Conservation (phyloP, 176 grass and related monocot species). For the Rhynchospora breviuscula region DNA sequence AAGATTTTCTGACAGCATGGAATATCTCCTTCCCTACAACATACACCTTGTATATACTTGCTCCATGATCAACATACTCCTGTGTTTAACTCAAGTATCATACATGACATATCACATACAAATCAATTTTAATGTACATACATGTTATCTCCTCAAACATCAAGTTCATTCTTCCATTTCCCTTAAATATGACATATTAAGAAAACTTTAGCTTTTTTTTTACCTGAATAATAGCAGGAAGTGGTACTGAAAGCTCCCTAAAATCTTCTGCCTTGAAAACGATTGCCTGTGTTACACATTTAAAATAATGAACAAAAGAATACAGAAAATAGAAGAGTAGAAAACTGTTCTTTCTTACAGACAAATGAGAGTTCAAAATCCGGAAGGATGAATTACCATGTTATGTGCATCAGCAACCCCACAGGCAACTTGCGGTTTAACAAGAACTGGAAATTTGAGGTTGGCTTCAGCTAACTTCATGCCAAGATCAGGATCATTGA, state of each 20-base stretch:
- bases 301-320: conserved; percentile 5
- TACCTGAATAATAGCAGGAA: conserved; percentile 96
- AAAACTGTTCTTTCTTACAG: background rate
- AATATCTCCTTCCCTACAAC: conserved; percentile 77
- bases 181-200: conserved; percentile 2
- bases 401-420: conserved; percentile 91
- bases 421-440: conserved; percentile 96
- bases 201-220: conserved; percentile 22
- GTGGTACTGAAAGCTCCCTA: conserved; percentile 55
- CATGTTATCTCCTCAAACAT: background rate
- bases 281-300: conserved; percentile 50
- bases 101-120: background rate
- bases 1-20: conserved; percentile 70
- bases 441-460: conserved; percentile 78
- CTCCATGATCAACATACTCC: conserved; percentile 95
- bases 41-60: conserved; percentile 88
- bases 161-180: background rate
- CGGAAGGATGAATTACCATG: conserved; percentile 54
- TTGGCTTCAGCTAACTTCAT: conserved; percentile 55
- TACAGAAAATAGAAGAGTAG: conserved; percentile 11
- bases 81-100: conserved; percentile 28
- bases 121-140: background rate
- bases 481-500: conserved; percentile 43
- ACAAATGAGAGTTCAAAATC: conserved; percentile 13
- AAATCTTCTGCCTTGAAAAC: conserved; percentile 89